Evolutionary conservation across 768 basidiomycete species (phyloP).

Genomic region (Cubamyces lactineus): DNA sequence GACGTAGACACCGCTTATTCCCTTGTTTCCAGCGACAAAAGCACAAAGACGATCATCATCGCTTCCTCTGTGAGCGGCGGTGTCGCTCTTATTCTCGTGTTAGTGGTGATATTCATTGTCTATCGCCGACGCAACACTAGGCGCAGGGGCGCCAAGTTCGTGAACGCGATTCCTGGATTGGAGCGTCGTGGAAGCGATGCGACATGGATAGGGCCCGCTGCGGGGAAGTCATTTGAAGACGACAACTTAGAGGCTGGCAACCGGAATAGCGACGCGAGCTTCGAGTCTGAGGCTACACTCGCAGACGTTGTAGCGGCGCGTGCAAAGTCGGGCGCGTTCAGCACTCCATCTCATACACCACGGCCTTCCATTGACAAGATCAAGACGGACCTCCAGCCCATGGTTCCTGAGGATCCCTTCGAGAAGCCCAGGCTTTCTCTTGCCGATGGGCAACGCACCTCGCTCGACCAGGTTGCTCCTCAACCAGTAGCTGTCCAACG

Average conservation of each 20-base stretch:
- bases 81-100: slow-evolving; percentile 13
- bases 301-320: slow-evolving; percentile 11
- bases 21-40: not conserved
- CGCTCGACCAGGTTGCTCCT: slow-evolving; percentile 2
- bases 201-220: slow-evolving; percentile 13
- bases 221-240: slow-evolving; percentile 6
- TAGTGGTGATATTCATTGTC: slow-evolving; percentile 16
- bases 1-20: not conserved
- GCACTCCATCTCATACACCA: slow-evolving; percentile 14
- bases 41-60: slow-evolving; percentile 19
- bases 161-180: not conserved
- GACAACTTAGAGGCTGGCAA: slow-evolving; percentile 13
- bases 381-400: slow-evolving; percentile 2
- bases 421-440: slow-evolving; percentile 12
- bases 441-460: slow-evolving; percentile 1
- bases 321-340: slow-evolving; percentile 14
- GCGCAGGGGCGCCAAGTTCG: not conserved
- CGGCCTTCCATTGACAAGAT: slow-evolving; percentile 18
- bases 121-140: slow-evolving; percentile 20
- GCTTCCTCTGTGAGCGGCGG: slow-evolving; percentile 22
- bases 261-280: slow-evolving; percentile 8
- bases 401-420: slow-evolving; percentile 17
- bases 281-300: slow-evolving; percentile 14
- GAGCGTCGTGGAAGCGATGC: slow-evolving; percentile 14
- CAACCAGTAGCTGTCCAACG: not conserved